Evolutionary conservation across 495 filamentous ascomycete species (phyloP), one percentile per base, ranked within the genome.

Genomic region (Xylaria flabelliformis): DNA sequence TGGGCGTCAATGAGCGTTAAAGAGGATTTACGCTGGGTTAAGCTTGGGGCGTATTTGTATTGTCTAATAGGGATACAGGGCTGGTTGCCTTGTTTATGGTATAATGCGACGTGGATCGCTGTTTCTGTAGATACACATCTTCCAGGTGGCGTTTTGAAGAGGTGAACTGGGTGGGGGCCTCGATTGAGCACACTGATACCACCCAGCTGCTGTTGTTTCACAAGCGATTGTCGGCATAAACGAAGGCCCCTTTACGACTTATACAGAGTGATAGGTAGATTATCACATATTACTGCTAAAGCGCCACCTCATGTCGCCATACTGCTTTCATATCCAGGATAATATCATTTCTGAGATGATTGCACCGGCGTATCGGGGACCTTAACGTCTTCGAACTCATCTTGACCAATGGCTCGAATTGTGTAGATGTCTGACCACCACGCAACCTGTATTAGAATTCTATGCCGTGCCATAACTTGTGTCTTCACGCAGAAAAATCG

Each of bases 371-470:
- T 84, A 77, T 92, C 91, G 62, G 95, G 94, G 55, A 97, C 90
- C 76, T 89, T 89, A 68, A 99, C 94, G 79, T 99, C 96, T 75
- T 95, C 93, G 88, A 99, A 99, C 72, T 99, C 94, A 81, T 99
- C 96, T 83, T 98, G 97, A 46, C 94, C 91, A 78, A 99, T 91
- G 32, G 92, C 94, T 65, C 84, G 86, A 78, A 99, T 92, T 10
- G 96, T 98, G 82, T 92, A 98, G 65, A 89, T 82, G 79, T 97
- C 96, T 99, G 71, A 65, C 13, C 26, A 55, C n/a, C 53, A 73
- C 2, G 21, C 53, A 71, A 32, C 26, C 24, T 51, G 36, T 67
- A 58, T 56, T 46, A 51, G 74, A 70, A 67, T 21, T 42, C 53
- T 36, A 71, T 55, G 24, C 39, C 24, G 39, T 48, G 36, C 15